Conservation (phyloP, 1,284 basidiomycete genomes). For the Apiotrichum gamsii region DNA sequence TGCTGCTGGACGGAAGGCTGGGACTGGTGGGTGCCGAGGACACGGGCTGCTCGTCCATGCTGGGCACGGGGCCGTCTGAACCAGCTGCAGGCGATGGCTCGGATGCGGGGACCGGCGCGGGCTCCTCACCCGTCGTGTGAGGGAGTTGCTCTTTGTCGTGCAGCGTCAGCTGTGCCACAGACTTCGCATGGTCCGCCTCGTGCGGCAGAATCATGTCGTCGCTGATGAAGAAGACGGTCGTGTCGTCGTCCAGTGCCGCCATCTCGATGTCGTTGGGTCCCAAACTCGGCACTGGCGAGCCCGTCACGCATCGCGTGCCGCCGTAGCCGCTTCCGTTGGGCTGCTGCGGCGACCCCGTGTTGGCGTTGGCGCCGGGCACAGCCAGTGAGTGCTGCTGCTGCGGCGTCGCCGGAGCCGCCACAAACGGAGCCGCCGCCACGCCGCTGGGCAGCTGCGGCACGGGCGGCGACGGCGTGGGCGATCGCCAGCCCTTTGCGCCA, state of each 20-base stretch:
- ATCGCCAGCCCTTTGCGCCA: too few species aligned
- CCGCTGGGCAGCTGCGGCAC: background rate
- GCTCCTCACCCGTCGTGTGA: too few species aligned
- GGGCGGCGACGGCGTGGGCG: too few species aligned
- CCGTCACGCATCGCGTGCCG: background rate
- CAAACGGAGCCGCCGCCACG: background rate
- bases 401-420: background rate
- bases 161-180: too few species aligned
- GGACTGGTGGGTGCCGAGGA: too few species aligned
- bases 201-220: slow-evolving; percentile 3
- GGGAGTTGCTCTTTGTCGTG: too few species aligned
- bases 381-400: background rate
- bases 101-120: too few species aligned
- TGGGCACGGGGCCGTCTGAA: too few species aligned
- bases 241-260: slow-evolving; percentile 9
- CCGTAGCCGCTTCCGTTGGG: background rate
- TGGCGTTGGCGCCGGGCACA: background rate
- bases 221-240: slow-evolving; percentile 18
- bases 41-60: too few species aligned
- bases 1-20: too few species aligned
- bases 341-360: background rate
- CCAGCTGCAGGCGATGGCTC: too few species aligned
- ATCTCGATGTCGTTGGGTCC: slow-evolving; percentile 3
- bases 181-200: background rate
- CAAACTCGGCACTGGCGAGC: background rate